phyloP scores from a whole-genome alignment of 1,284 basidiomycete species.

The Ustilago xerochloae region DNA sequence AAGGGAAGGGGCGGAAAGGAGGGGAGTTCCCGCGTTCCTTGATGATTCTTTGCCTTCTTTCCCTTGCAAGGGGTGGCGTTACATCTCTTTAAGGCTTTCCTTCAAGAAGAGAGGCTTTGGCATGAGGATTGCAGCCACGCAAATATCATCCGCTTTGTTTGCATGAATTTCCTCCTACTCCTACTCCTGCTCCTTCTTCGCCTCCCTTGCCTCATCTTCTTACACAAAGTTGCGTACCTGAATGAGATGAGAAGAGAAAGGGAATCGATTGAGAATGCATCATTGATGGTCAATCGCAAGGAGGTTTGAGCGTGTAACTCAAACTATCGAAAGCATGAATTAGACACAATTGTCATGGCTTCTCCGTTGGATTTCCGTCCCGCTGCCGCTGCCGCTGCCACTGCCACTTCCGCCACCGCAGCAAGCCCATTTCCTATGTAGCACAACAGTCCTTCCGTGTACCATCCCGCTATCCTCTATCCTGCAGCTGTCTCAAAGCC shows the following conservation, averaged over 20 bases:
- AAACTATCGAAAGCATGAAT: background rate
- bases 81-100: background rate
- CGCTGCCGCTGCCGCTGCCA: no score
- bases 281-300: background rate
- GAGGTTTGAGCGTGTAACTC: background rate
- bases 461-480: no score
- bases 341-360: no score
- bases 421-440: no score
- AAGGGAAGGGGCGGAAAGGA: no score
- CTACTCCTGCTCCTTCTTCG: background rate
- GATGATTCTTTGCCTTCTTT: background rate
- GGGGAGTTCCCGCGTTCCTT: no score
- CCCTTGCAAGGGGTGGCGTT: constrained; percentile 11
- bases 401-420: no score
- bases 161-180: background rate
- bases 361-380: background rate
- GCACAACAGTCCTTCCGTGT: no score
- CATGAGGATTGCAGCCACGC: background rate
- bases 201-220: background rate
- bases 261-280: background rate
- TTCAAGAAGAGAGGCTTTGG: no score
- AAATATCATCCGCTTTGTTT: background rate
- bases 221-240: background rate
- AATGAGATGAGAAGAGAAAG: background rate
- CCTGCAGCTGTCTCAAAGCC: no score